A percentile compares a stretch with the other conserved stretches of the same genome.
Evolutionary conservation across 2,329 filamentous ascomycete genomes (phyloP).

Genomic region (Domatiomyces globalis): DNA sequence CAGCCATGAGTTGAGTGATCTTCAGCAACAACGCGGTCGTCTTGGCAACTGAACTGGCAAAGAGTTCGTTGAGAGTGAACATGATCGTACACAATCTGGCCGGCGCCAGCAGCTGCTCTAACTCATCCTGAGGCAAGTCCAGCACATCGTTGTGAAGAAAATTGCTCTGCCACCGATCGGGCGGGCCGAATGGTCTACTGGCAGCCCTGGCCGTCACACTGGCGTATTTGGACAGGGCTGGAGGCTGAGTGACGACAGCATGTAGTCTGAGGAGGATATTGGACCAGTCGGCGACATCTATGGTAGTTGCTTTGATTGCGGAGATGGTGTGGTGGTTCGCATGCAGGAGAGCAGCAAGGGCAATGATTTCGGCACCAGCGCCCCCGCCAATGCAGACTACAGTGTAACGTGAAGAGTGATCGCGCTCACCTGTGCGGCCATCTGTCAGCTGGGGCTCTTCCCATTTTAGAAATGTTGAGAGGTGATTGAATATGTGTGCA

Average conservation of each 20-base stretch:
- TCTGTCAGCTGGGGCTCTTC: not conserved
- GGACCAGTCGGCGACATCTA: constrained; percentile 74
- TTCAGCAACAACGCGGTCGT: constrained; percentile 63
- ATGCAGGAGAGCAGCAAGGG: constrained; percentile 30
- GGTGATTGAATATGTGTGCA: constrained; percentile 39
- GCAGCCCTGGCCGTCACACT: constrained; percentile 11
- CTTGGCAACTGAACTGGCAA: constrained; percentile 57
- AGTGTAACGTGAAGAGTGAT: constrained; percentile 15
- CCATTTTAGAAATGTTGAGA: not conserved
- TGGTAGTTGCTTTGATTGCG: constrained; percentile 40
- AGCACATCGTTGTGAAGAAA: constrained; percentile 42
- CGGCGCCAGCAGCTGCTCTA: constrained; percentile 20
- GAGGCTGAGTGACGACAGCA: constrained; percentile 32
- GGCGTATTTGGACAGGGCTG: constrained; percentile 12
- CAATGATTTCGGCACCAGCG: constrained; percentile 52
- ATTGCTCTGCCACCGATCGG: constrained; percentile 20
- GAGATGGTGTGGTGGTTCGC: constrained; percentile 16
- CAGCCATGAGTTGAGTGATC: constrained; percentile 44
- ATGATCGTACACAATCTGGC: constrained; percentile 60
- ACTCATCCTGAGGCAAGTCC: constrained; percentile 12
- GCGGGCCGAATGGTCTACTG: constrained; percentile 10
- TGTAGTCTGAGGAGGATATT: constrained; percentile 47
- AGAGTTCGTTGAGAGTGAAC: constrained; percentile 93
- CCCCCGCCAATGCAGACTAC: constrained; percentile 50
- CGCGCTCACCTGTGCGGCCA: not conserved